Evolutionary conservation across 768 basidiomycete genomes (phyloP), one percentile per base, ranked within the genome.

Genomic region (Lentinula edodes): DNA sequence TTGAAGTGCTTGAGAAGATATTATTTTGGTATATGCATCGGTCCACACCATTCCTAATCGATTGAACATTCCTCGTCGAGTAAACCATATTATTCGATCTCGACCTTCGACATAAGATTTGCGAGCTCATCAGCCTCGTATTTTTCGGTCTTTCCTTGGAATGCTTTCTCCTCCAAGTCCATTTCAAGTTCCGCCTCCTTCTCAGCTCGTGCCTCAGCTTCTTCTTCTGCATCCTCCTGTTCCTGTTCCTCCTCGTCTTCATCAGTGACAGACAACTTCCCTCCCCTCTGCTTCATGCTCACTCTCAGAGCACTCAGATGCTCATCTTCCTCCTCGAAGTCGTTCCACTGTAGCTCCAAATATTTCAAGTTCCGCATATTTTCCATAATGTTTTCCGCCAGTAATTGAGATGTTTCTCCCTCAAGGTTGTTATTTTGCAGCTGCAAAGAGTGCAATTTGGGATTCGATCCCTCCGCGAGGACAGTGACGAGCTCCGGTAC

Each of bases 391-490:
- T 84, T 87, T 20, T 80, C 71, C 1, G 89, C 85, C 32, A 98
- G 78, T 5, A 91, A 70, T 34, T 80, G 75, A 62, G 93, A 88
- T 9, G 91, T 80, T 50, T 81, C 72, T 5, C 79, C 73, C 65
- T 94, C 90, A 50, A 98, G 80, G 67, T 98, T 95, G 71, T 95
- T 94, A 70, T 95, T 97, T 75, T 98, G 93, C 39, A 98, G 78
- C 66, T 88, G 88, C 52, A 98, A 79, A 8, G 81, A 83, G 66
- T 87, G 83, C 46, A 98, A 78, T 66, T 87, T 86, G 20, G 81
- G 81, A 72, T 90, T 93, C 41, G 86, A 84, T 8, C 95, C 93
- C 18, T 73, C 73, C 1, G 80, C 78, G 50, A 98, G 79, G 7
- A 79, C 80, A 42, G 78, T 78, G 50, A 91, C 71, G 58, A 91